Base-by-base conservation (phyloP, 352 stramenopile species). In the Elongisporangium undulatum region DNA sequence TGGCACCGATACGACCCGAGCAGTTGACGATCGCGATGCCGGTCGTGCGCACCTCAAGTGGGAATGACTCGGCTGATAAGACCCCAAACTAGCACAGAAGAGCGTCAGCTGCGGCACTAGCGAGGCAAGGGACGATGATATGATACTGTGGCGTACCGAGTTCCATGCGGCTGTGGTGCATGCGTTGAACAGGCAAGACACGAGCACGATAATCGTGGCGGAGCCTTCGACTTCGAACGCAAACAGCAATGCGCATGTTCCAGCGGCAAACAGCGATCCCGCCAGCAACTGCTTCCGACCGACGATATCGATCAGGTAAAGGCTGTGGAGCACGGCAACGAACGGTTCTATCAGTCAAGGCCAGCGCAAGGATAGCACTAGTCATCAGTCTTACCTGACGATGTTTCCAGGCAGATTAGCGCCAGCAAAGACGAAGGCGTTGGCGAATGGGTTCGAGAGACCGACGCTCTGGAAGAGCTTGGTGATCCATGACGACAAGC, bases 401-500 rank as follows among this genome's bases (percentile, higher is more conserved):
- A 97, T 53, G 61, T 98, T 98, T 15, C 93, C 93, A 2, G 93
- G 93, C 1, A 98, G 62, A 67, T 96, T 97, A 23, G 87, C 83
- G 7, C 82, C 72, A 13, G 93, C 91, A 82, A 97, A 97, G 16
- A 98, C 68, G 59, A 98, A 94, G 15, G 90, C 87, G 74, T 97
- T 97, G n/a, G 85, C 85, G 63, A 97, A 98, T 7, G 82, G 79
- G 39, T 97, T 87, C 60, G 85, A 79, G n/a, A 97, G 69, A 23
- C 95, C 72, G 39, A 96, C 79, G 26, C 70, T 79, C 53, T 92
- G 65, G 73, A 98, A 98, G 0, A 98, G 62, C 57, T 88, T 97
- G 26, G 95, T 97, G 61, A 98, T 98, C 93, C 93, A 98, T 22
- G 91, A 97, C 9, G 89, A 89, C 20, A 98, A 69, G 13, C 92